Evolutionary conservation across 1,284 basidiomycete genomes (phyloP), one percentile per base, ranked within the genome.

Genomic region (Cutaneotrichosporon daszewskae): DNA sequence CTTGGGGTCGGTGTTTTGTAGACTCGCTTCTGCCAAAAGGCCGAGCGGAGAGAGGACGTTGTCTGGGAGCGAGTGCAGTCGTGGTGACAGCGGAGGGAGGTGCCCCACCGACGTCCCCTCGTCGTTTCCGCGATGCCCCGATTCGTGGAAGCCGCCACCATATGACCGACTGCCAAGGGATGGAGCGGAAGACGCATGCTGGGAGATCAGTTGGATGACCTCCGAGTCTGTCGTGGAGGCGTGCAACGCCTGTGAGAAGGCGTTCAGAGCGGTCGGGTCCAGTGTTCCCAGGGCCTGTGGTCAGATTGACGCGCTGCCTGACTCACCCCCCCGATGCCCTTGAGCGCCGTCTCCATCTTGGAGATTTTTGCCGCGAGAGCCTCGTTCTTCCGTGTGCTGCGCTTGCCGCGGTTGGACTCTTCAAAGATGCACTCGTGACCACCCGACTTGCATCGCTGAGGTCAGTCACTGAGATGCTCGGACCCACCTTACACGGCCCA

Each of bases 391-490:
- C 91, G 88, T 54, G 83, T 82, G 35, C 85, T 83, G n/a, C 88
- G 80, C 66, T 90, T 92, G 29, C 92, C 91, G 37, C 91, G 79
- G 66, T 94, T 90, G 5, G 86, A 89, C 66, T 94, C 90, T 70
- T 95, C 89, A 55, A 96, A 96, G 33, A 94, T 80, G 61, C 91
- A 96, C 54, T 91, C 86, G 61, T 91, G 88, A 43, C 83, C 83
- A 10, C 87, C 85, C 0, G 82, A 72, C 49, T 78, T 76, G 64
- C 74, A 75, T 10, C 73, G 64, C 61, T 72, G 49, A 9, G 18
- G 22, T 9, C 14, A 6, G 9, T 5, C 5, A 14, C n/a, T n/a
- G n/a, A n/a, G n/a, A n/a, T 31, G 27, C 27, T 17, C 16, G 20
- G 26, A 35, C 73, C 60, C 25, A 74, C 73, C 53, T 90, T 91